Percentiles rank a stretch among this genome's conserved stretches.
phyloP scores from a whole-genome alignment of 1,284 basidiomycete species.

The Apiotrichum porosum region DNA sequence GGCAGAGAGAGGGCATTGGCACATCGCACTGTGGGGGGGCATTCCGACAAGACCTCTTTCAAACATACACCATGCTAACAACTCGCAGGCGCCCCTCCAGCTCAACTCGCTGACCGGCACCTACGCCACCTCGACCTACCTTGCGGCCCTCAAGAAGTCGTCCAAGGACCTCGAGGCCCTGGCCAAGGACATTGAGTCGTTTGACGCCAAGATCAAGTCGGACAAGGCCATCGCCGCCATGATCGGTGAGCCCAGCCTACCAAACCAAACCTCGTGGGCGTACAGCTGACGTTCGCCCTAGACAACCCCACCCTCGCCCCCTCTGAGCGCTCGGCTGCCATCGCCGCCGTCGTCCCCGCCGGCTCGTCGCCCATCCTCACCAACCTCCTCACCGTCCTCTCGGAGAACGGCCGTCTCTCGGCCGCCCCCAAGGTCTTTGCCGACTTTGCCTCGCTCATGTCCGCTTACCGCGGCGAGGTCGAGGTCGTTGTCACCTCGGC shows the following conservation, averaged over 20 bases:
- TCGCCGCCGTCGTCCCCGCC: conserved; percentile 63
- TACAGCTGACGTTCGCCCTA: conserved; percentile 8
- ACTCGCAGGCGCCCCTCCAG: conserved; percentile 49
- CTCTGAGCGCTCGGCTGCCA: conserved; percentile 66
- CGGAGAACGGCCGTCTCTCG: conserved; percentile 85
- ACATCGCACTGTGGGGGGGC: too few relatives aligned
- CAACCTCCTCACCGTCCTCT: conserved; percentile 86
- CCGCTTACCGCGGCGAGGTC: conserved; percentile 88
- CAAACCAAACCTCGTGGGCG: too few relatives aligned
- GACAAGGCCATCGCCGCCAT: conserved; percentile 64
- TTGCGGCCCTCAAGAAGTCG: conserved; percentile 82
- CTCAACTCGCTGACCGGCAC: conserved; percentile 57
- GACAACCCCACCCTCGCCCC: conserved; percentile 82
- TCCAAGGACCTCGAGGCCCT: conserved; percentile 59
- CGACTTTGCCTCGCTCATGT: conserved; percentile 84
- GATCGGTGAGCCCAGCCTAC: conserved; percentile 54
- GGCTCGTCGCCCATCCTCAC: conserved; percentile 73
- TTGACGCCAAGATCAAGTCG: conserved; percentile 63
- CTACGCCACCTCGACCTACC: conserved; percentile 91
- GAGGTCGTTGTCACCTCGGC: conserved; percentile 90
- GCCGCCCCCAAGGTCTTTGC: conserved; percentile 83
- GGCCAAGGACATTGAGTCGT: conserved; percentile 71
- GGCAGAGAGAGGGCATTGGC: too few relatives aligned
- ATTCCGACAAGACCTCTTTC: too few relatives aligned
- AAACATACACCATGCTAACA: too few relatives aligned